Conservation (phyloP, 305 asterid species). For the Ruellia speciosa region DNA sequence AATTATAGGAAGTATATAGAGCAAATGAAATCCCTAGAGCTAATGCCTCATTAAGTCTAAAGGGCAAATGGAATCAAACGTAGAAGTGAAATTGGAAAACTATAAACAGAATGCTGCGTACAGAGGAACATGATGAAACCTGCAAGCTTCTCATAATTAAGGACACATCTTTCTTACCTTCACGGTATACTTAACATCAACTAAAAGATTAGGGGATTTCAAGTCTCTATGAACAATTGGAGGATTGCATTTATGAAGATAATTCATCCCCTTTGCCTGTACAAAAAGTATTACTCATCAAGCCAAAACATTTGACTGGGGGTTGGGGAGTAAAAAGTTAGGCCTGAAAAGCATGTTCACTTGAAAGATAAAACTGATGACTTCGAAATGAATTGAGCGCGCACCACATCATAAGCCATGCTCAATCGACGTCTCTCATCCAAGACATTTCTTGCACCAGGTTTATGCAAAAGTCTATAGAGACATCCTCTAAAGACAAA, state of each 20-base stretch:
- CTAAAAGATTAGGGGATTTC: slow-evolving; percentile 84
- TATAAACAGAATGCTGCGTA: background rate
- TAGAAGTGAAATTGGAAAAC: too few species aligned
- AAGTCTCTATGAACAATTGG: slow-evolving; percentile 92
- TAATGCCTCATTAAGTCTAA: too few species aligned
- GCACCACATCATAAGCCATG: slow-evolving; percentile 98
- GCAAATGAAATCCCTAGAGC: background rate
- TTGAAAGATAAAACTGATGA: background rate
- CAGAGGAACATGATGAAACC: background rate
- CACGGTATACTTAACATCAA: slow-evolving; percentile 84
- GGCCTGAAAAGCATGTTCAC: background rate
- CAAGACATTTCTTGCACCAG: slow-evolving; percentile 71
- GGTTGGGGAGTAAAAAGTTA: background rate
- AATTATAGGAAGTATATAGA: too few species aligned
- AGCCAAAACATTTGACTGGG: slow-evolving; percentile 11
- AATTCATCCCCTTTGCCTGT: slow-evolving; percentile 96
- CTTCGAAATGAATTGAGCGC: background rate
- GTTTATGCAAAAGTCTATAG: slow-evolving; percentile 77
- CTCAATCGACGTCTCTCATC: slow-evolving; percentile 85
- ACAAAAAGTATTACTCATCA: slow-evolving; percentile 20
- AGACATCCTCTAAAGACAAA: slow-evolving; percentile 73
- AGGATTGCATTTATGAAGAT: slow-evolving; percentile 82
- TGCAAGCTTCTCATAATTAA: background rate
- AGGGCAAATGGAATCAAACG: too few species aligned
- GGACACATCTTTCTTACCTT: slow-evolving; percentile 35